phyloP scores from a whole-genome alignment of 139 green algal genomes.

The Chlamydomonas sphaeroides region DNA sequence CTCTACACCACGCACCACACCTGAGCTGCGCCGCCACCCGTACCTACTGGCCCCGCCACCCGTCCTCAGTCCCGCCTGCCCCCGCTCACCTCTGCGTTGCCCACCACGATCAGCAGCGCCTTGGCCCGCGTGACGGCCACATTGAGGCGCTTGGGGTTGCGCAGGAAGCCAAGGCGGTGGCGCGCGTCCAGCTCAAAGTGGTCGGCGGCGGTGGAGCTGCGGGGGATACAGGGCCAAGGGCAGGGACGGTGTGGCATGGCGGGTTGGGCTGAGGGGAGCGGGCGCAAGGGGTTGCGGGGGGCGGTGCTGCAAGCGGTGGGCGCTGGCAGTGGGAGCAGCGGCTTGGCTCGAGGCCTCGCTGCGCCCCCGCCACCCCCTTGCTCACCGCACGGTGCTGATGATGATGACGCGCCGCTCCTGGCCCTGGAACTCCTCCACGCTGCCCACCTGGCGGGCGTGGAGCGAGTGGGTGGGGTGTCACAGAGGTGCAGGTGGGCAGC shows the following conservation, averaged over 20 bases:
- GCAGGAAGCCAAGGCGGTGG: constrained; percentile 75
- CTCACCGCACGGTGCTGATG: constrained; percentile 78
- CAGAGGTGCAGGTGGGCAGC: too few relatives aligned
- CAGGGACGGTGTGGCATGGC: too few relatives aligned
- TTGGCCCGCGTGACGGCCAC: constrained; percentile 89
- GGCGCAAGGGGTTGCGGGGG: too few relatives aligned
- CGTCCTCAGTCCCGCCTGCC: too few relatives aligned
- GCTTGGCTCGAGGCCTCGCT: too few relatives aligned
- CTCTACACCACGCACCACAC: too few relatives aligned
- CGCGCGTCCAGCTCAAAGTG: constrained; percentile 24
- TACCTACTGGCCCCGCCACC: background rate
- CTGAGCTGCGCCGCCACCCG: background rate
- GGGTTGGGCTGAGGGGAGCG: too few relatives aligned
- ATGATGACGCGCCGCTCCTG: constrained; percentile 86
- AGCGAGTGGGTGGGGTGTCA: too few relatives aligned
- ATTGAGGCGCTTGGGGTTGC: constrained; percentile 91
- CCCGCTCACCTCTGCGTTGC: constrained; percentile 42
- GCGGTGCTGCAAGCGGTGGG: background rate
- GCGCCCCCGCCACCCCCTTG: too few relatives aligned
- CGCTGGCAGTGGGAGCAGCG: background rate
- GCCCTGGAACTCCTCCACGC: constrained; percentile 86
- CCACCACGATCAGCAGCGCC: constrained; percentile 65
- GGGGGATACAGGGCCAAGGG: too few relatives aligned
- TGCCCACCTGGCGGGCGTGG: constrained; percentile 66
- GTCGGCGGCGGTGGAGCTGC: constrained; percentile 5